A percentile compares a stretch with the other conserved stretches of the same genome.
phyloP scores from a whole-genome alignment of 2,329 filamentous ascomycete species.

The Penicillium brasilianum region DNA sequence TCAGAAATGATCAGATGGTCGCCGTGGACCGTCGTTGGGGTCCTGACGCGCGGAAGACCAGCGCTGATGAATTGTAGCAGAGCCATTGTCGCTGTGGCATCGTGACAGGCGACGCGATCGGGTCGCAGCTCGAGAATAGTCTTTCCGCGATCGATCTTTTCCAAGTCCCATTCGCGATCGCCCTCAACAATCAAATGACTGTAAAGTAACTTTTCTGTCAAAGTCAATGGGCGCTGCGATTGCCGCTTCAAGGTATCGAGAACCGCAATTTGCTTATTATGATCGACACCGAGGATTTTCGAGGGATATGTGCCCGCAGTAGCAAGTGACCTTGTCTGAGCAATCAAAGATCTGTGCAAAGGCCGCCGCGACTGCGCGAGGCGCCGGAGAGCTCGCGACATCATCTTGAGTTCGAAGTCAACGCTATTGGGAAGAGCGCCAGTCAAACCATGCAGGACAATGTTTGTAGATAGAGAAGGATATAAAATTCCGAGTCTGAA shows the following conservation, averaged over 20 bases:
- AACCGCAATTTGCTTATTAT: constrained; percentile 13
- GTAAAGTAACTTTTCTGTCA: constrained; percentile 49
- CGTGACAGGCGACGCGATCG: constrained; percentile 50
- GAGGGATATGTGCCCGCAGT: not conserved
- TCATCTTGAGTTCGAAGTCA: not conserved
- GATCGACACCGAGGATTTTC: constrained; percentile 11
- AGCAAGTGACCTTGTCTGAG: not conserved
- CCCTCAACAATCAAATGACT: constrained; percentile 40
- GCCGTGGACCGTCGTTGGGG: constrained; percentile 49
- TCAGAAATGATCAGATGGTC: constrained; percentile 48
- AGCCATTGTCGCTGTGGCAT: constrained; percentile 52
- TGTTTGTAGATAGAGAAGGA: too few species aligned
- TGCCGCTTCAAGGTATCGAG: constrained; percentile 8
- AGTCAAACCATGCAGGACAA: too few species aligned
- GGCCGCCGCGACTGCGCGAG: not conserved
- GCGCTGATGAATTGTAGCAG: constrained; percentile 51
- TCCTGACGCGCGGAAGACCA: constrained; percentile 43
- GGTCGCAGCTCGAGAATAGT: constrained; percentile 46
- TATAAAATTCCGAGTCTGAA: too few species aligned
- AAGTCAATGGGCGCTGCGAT: constrained; percentile 37
- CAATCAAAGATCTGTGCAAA: not conserved
- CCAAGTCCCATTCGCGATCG: constrained; percentile 26
- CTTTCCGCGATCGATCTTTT: constrained; percentile 44
- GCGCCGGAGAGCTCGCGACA: constrained; percentile 3
- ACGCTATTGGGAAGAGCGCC: too few species aligned